These are phyloP conservation scores for Fusarium drepaniforme DNA, from an alignment of 2,329 filamentous ascomycete species.

Conservation along the genomic window DNA sequence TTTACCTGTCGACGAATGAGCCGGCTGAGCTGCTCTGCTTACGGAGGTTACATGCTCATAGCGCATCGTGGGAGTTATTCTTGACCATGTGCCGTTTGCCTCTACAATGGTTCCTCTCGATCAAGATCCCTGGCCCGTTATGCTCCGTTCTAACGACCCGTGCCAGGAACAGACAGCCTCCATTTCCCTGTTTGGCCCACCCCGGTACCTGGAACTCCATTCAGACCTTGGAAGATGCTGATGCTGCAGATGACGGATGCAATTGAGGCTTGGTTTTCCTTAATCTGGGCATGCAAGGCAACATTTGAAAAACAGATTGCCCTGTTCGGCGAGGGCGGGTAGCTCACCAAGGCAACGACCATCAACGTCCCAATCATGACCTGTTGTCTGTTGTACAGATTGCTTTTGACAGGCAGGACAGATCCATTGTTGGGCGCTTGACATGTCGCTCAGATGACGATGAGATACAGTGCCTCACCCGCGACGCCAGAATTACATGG, in stretches of 20 bases:
- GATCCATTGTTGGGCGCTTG: conserved; percentile 4
- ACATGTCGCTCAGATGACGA: conserved; percentile 2
- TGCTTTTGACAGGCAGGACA: conserved; percentile 23
- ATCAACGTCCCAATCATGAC: conserved; percentile 14
- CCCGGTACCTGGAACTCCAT: conserved; percentile 21
- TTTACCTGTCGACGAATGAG: conserved; percentile 33
- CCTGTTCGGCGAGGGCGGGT: conserved; percentile 16
- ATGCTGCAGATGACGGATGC: conserved; percentile 41
- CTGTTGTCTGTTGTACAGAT: conserved; percentile 6
- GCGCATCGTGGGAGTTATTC: conserved; percentile 1
- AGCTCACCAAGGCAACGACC: conserved; percentile 29
- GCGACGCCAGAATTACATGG: conserved; percentile 7
- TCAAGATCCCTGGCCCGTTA: neutral
- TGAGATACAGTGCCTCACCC: conserved; percentile 12
- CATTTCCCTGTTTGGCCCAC: conserved; percentile 24
- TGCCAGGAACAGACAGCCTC: conserved; percentile 33
- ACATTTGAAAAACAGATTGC: conserved; percentile 25
- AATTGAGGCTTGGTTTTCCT: conserved; percentile 39
- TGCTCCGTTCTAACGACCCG: conserved; percentile 8
- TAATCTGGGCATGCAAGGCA: conserved; percentile 32
- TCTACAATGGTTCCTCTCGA: conserved; percentile 1
- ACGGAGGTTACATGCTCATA: neutral
- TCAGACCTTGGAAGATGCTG: conserved; percentile 21
- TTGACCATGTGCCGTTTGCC: conserved; percentile 12
- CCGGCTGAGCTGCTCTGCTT: conserved; percentile 11